These are phyloP conservation scores for Trypanosoma grayi DNA, from an alignment of 208 protist species.

Conservation along the genomic window DNA sequence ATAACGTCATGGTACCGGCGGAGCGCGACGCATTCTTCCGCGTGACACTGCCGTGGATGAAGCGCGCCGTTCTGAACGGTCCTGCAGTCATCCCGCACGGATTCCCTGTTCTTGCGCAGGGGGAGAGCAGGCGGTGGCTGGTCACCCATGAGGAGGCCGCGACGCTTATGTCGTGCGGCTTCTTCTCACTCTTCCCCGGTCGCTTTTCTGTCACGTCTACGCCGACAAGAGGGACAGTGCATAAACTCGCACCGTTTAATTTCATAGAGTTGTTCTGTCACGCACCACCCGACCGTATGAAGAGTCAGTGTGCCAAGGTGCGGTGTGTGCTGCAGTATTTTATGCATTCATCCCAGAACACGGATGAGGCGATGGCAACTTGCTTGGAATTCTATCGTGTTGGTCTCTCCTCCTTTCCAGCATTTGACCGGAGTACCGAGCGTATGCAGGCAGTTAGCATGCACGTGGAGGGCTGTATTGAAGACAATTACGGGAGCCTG, in stretches of 20 bases:
- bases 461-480: constrained; percentile 40
- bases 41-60: constrained; percentile 66
- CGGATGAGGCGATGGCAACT: constrained; percentile 4
- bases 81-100: constrained; percentile 16
- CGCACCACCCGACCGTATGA: constrained; percentile 3
- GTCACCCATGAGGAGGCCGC: constrained; percentile 34
- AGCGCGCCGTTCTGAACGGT: constrained; percentile 24
- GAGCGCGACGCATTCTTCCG: constrained; percentile 42
- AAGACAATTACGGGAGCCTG: constrained; percentile 45
- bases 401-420: constrained; percentile 33
- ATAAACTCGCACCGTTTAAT: constrained; percentile 39
- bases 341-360: constrained; percentile 24
- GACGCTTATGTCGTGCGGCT: constrained; percentile 48
- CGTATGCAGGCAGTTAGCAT: constrained; percentile 31
- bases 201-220: constrained; percentile 3
- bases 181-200: constrained; percentile 70
- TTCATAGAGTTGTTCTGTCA: constrained; percentile 46
- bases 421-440: constrained; percentile 30
- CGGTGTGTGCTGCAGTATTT: constrained; percentile 64
- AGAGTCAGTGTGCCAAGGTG: constrained; percentile 45
- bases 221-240: too few relatives aligned
- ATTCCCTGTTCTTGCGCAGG: constrained; percentile 35
- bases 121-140: constrained; percentile 21
- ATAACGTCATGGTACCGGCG: constrained; percentile 16
- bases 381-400: constrained; percentile 42